Evolutionary conservation across 225 moss, liverwort and hornwort genomes (phyloP).

Genomic region (Bryoerythrophyllum caledonicum): DNA sequence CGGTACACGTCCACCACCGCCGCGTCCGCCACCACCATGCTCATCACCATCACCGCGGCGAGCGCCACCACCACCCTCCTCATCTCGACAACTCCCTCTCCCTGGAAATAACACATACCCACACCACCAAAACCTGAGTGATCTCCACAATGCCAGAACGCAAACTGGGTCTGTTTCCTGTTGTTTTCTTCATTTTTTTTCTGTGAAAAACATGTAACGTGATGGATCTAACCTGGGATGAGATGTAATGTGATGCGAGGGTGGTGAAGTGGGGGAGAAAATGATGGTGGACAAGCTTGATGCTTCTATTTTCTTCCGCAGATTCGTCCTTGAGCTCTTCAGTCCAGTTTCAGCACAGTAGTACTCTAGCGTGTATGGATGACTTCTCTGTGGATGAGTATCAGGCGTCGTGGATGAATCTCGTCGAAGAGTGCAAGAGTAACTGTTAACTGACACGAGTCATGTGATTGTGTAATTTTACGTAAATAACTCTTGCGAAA

Average conservation of each 20-base stretch:
- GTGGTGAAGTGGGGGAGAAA: neutral
- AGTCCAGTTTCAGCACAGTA: neutral
- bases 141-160: neutral
- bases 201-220: neutral
- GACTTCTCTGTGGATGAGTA: neutral
- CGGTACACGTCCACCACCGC: conserved; percentile 95
- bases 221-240: conserved; percentile 19
- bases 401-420: neutral
- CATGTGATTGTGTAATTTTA: too few relatives aligned
- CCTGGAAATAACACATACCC: neutral
- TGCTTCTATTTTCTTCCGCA: neutral
- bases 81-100: conserved; percentile 14
- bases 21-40: conserved; percentile 65
- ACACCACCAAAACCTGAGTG: neutral
- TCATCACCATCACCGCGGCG: conserved; percentile 64
- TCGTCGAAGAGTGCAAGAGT: neutral
- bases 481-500: too few relatives aligned
- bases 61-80: conserved; percentile 49
- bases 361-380: neutral
- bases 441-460: neutral
- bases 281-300: neutral
- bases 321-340: neutral
- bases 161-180: neutral
- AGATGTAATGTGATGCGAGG: neutral
- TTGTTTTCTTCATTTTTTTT: neutral